Conservation (phyloP, 2,329 filamentous ascomycete species). For the Myriosclerotinia curreyana region DNA sequence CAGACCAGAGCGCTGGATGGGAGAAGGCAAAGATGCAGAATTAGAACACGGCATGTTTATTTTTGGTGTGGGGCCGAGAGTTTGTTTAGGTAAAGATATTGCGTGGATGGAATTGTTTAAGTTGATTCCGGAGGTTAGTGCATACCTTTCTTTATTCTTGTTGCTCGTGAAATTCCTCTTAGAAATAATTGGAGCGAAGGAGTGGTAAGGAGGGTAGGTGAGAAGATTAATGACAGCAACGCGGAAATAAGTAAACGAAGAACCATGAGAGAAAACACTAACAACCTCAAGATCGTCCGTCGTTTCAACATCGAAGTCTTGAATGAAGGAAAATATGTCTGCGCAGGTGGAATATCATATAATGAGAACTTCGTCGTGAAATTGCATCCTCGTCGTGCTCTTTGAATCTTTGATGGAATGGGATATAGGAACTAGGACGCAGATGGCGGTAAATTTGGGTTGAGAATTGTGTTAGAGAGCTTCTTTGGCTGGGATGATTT, state of each 20-base stretch:
- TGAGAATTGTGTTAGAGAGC: too few relatives aligned
- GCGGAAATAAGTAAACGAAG: neutral
- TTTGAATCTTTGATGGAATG: neutral
- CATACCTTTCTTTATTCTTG: neutral
- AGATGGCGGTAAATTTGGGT: too few relatives aligned
- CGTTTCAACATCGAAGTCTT: slow-evolving; percentile 29
- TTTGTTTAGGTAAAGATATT: slow-evolving; percentile 35
- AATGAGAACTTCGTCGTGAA: slow-evolving; percentile 27
- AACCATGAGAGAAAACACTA: neutral
- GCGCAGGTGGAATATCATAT: slow-evolving; percentile 30
- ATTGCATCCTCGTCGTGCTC: neutral
- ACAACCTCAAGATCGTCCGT: slow-evolving; percentile 17
- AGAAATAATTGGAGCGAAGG: neutral
- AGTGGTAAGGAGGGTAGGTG: too few relatives aligned
- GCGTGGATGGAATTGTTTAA: slow-evolving; percentile 33
- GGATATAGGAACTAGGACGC: too few relatives aligned
- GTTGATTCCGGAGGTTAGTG: slow-evolving; percentile 29
- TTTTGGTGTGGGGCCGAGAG: slow-evolving; percentile 30
- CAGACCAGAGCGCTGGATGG: slow-evolving; percentile 54
- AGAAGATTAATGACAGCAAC: too few relatives aligned
- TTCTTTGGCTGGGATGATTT: too few relatives aligned
- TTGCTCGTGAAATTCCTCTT: too few relatives aligned
- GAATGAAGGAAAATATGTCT: slow-evolving; percentile 26
- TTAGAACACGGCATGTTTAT: slow-evolving; percentile 29
- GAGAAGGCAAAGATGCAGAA: slow-evolving; percentile 12